Conservation (phyloP, 192 early-diverging fungal genomes). For the Coemansia sp. region DNA sequence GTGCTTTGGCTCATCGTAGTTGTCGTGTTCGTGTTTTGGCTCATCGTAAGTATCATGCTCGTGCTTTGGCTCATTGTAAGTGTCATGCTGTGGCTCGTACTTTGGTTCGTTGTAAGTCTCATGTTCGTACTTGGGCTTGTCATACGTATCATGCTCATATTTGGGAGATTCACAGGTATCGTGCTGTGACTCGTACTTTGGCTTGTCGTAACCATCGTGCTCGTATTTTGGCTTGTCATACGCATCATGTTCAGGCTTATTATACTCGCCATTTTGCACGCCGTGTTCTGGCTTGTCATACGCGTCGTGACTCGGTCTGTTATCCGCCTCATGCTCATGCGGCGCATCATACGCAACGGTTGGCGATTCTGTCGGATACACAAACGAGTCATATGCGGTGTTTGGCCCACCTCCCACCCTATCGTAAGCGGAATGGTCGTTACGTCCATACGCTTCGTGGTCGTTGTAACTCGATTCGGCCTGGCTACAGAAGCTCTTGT, state of each 20-base stretch:
- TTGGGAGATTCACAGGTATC: too few species aligned
- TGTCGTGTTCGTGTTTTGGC: background rate
- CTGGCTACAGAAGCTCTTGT: too few species aligned
- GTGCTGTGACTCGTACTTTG: background rate
- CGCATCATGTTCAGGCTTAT: background rate
- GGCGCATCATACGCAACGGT: too few species aligned
- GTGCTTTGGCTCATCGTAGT: background rate
- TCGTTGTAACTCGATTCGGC: too few species aligned
- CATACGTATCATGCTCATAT: background rate
- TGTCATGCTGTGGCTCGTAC: background rate
- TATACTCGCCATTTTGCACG: too few species aligned
- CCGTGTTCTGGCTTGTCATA: background rate
- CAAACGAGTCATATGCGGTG: too few species aligned
- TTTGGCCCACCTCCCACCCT: too few species aligned
- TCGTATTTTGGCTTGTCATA: background rate
- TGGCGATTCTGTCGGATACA: too few species aligned
- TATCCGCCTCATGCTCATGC: background rate
- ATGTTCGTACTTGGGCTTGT: background rate
- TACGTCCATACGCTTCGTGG: too few species aligned
- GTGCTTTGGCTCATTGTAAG: background rate
- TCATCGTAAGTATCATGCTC: background rate
- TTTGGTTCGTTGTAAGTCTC: background rate
- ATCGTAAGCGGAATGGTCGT: too few species aligned
- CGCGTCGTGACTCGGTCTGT: background rate
- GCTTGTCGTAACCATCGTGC: background rate